A percentile compares a stretch with the other conserved stretches of the same genome.
Evolutionary conservation across 2,329 filamentous ascomycete genomes (phyloP).

Genomic region (Hawksworthiomyces lignivorus): DNA sequence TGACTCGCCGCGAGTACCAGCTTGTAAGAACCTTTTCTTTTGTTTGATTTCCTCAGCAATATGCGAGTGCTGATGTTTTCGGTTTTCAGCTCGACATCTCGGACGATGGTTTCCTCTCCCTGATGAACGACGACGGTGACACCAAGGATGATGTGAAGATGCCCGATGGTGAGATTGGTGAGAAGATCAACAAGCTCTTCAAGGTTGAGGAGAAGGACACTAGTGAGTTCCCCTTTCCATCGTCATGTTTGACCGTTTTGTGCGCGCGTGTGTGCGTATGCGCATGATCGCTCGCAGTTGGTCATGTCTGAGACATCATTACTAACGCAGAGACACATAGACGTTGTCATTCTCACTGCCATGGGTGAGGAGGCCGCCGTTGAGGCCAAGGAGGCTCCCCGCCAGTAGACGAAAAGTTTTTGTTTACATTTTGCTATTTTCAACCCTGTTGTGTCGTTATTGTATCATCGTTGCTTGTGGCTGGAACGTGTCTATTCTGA

Average conservation of each 20-base stretch:
- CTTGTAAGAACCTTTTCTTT: slow-evolving; percentile 60
- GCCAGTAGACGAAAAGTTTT: slow-evolving; percentile 22
- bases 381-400: slow-evolving; percentile 87
- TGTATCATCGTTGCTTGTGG: slow-evolving; percentile 10
- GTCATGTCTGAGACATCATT: too few relatives aligned
- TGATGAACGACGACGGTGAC: slow-evolving; percentile 79
- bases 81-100: slow-evolving; percentile 81
- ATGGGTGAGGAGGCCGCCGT: slow-evolving; percentile 94
- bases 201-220: slow-evolving; percentile 79
- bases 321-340: too few relatives aligned
- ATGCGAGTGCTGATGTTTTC: slow-evolving; percentile 3
- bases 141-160: slow-evolving; percentile 94
- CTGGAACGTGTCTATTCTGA: not conserved
- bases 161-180: slow-evolving; percentile 81
- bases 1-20: slow-evolving; percentile 84
- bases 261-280: too few relatives aligned
- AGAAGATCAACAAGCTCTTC: slow-evolving; percentile 78
- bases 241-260: too few relatives aligned
- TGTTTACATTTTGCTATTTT: slow-evolving; percentile 9
- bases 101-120: slow-evolving; percentile 89
- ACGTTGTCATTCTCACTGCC: slow-evolving; percentile 84
- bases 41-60: not conserved
- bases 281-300: too few relatives aligned
- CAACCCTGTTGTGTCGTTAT: slow-evolving; percentile 7
- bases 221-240: slow-evolving; percentile 62